Percentiles rank a stretch among this genome's conserved stretches.
Conservation (phyloP, 768 basidiomycete species). For the Mycena capillaripes region DNA sequence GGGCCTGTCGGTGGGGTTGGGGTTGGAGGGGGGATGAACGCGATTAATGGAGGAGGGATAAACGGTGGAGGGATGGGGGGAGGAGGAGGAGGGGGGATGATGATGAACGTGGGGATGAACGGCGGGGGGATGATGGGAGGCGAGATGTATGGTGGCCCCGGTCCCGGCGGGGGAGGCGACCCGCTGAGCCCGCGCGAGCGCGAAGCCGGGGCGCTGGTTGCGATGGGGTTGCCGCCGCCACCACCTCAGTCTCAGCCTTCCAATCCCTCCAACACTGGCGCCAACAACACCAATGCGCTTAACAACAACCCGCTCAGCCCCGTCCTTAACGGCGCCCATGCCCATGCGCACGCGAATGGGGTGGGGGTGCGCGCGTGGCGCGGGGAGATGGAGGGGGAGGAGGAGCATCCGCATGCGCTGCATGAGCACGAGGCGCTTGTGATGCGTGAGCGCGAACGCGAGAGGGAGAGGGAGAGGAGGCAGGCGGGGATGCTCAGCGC, state of each 20-base stretch:
- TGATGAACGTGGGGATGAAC: conserved; percentile 10
- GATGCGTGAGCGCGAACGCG: conserved; percentile 24
- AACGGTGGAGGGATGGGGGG: neutral
- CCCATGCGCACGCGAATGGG: conserved; percentile 3
- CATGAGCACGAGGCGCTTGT: conserved; percentile 11
- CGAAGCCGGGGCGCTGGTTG: conserved; percentile 60
- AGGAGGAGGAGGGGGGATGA: conserved; percentile 22
- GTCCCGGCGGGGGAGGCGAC: too few species aligned
- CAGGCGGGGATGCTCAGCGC: conserved; percentile 24
- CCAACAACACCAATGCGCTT: neutral
- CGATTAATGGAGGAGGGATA: conserved; percentile 18
- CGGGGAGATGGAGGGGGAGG: conserved; percentile 5
- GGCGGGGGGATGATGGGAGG: neutral
- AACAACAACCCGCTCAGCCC: neutral
- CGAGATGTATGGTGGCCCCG: neutral
- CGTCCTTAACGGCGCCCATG: too few species aligned
- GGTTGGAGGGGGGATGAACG: conserved; percentile 30
- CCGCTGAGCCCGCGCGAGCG: conserved; percentile 59
- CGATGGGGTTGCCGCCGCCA: conserved; percentile 57
- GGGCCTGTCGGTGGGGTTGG: conserved; percentile 64
- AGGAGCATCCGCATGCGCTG: conserved; percentile 10
- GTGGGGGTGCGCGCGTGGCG: conserved; percentile 40
- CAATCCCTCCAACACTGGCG: neutral
- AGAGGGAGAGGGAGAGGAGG: conserved; percentile 52
- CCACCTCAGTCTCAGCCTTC: neutral